Evolutionary conservation across 768 basidiomycete species (phyloP).

Genomic region (Dioszegia hungarica): DNA sequence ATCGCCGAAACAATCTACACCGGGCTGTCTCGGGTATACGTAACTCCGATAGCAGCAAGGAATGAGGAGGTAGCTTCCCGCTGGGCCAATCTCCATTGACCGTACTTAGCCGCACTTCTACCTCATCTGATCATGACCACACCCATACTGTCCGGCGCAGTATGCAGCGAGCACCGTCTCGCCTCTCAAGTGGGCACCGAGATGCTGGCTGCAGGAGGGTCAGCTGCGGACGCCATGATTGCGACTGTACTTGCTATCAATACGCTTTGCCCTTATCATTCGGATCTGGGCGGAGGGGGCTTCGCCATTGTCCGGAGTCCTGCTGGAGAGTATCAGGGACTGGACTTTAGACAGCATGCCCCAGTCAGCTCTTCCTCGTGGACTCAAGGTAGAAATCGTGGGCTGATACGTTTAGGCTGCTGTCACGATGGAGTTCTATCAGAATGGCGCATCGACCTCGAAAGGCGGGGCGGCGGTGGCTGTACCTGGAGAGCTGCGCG

Average conservation of each 20-base stretch:
- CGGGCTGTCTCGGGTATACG: background rate
- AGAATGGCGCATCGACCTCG: slow-evolving; percentile 20
- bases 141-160: slow-evolving; percentile 16
- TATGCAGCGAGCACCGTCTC: slow-evolving; percentile 23
- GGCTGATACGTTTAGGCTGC: slow-evolving; percentile 10
- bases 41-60: no score
- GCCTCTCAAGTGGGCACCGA: slow-evolving; percentile 30
- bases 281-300: slow-evolving; percentile 42
- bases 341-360: slow-evolving; percentile 39
- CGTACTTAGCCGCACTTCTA: no score
- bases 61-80: no score
- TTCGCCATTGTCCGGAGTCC: slow-evolving; percentile 31
- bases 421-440: slow-evolving; percentile 28
- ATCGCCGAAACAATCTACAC: no score
- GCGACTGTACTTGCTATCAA: slow-evolving; percentile 35
- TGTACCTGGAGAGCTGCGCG: slow-evolving; percentile 82
- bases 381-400: background rate
- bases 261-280: slow-evolving; percentile 29
- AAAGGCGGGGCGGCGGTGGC: slow-evolving; percentile 77
- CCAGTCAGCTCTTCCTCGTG: slow-evolving; percentile 23
- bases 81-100: no score
- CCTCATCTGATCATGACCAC: background rate
- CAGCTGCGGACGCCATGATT: slow-evolving; percentile 39
- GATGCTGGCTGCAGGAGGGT: slow-evolving; percentile 30
- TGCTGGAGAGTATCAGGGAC: slow-evolving; percentile 20